Evolutionary conservation across 495 filamentous ascomycete genomes (phyloP).

Genomic region (Filosporella fistucella): DNA sequence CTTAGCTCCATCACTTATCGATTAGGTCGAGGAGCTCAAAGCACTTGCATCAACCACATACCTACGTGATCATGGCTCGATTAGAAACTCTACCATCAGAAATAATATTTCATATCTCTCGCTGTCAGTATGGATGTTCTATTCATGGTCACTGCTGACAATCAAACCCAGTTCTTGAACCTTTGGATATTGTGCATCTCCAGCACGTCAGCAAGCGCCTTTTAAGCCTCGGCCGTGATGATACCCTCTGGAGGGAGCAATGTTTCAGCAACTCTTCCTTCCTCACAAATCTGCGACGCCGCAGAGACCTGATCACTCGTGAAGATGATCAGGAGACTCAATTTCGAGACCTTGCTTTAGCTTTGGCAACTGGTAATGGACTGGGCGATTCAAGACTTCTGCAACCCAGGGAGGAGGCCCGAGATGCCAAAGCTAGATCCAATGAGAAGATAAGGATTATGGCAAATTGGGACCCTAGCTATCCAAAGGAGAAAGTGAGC

Average conservation of each 20-base stretch:
- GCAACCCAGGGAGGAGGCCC: conserved; percentile 14
- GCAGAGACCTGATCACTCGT: conserved; percentile 30
- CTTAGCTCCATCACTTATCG: too few relatives aligned
- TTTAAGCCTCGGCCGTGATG: conserved; percentile 66
- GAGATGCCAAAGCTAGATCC: conserved; percentile 22
- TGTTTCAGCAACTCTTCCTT: conserved; percentile 66
- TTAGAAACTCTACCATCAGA: conserved; percentile 23
- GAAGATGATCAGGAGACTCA: conserved; percentile 26
- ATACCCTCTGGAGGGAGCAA: conserved; percentile 67
- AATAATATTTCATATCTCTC: conserved; percentile 22
- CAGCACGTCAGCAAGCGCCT: conserved; percentile 68
- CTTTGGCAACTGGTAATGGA: conserved; percentile 32
- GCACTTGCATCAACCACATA: background rate
- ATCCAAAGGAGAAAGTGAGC: conserved; percentile 59
- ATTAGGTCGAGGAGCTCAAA: too few relatives aligned
- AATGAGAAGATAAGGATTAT: conserved; percentile 49
- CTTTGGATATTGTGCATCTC: conserved; percentile 61
- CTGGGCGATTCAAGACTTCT: conserved; percentile 29
- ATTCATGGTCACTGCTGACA: background rate
- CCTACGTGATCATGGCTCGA: conserved; percentile 7
- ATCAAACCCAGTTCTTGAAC: conserved; percentile 54
- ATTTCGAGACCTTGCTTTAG: conserved; percentile 33
- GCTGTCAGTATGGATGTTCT: conserved; percentile 13
- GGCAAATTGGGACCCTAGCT: conserved; percentile 79
- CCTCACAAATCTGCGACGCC: conserved; percentile 42